Conservation (phyloP, 2,329 filamentous ascomycete genomes). For the Pseudopyrenochaeta lycopersici region DNA sequence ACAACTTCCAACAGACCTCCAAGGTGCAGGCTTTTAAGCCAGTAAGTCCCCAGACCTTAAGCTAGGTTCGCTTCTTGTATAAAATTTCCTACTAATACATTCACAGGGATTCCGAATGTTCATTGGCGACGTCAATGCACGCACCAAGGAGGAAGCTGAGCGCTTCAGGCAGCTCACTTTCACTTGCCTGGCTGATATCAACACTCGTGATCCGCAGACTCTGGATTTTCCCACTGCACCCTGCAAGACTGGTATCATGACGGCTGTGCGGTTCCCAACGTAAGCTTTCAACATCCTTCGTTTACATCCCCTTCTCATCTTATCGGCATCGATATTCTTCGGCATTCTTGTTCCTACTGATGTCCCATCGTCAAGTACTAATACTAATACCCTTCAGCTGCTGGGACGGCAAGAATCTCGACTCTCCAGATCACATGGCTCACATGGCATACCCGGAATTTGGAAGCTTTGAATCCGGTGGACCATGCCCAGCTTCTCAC, state of each 20-base stretch:
- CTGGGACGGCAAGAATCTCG: slow-evolving; percentile 34
- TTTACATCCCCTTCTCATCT: neutral
- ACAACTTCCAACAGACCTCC: slow-evolving; percentile 34
- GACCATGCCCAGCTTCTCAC: slow-evolving; percentile 61
- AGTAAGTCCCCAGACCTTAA: slow-evolving; percentile 11
- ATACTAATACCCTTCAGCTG: slow-evolving; percentile 13
- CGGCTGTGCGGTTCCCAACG: slow-evolving; percentile 50
- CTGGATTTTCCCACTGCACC: slow-evolving; percentile 49
- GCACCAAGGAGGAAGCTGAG: slow-evolving; percentile 42
- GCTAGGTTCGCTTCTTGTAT: neutral
- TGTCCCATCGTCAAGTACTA: no score
- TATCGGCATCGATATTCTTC: no score
- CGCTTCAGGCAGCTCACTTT: slow-evolving; percentile 57
- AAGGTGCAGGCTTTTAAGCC: slow-evolving; percentile 55
- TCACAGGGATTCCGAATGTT: slow-evolving; percentile 40
- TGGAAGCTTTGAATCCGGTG: slow-evolving; percentile 39
- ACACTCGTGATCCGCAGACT: slow-evolving; percentile 52
- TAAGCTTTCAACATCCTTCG: slow-evolving; percentile 4
- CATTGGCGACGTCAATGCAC: slow-evolving; percentile 38
- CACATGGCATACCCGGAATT: slow-evolving; percentile 34
- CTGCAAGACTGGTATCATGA: slow-evolving; percentile 54
- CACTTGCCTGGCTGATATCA: slow-evolving; percentile 52
- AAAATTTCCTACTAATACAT: slow-evolving; percentile 19
- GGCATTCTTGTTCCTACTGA: no score
- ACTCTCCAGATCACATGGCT: slow-evolving; percentile 45